Base-by-base conservation (phyloP, 2,329 filamentous ascomycete genomes). In the Leptodontidium sp. region DNA sequence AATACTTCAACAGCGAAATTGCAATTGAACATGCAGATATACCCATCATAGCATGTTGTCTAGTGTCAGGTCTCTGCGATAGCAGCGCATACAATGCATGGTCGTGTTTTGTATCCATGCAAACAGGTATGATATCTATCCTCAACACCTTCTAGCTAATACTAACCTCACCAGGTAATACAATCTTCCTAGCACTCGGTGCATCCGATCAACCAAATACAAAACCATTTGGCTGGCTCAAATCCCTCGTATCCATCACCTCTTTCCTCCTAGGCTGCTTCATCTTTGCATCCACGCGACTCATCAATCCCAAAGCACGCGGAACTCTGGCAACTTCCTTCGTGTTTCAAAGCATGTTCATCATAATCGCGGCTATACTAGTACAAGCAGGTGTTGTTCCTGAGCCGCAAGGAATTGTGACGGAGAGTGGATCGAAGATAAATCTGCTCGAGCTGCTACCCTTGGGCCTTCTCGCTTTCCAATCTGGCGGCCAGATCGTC, bases 401-500 rank as follows among this genome's bases (percentile, higher is more conserved):
- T 7, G 81, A 83, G 59, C 82, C 83, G n/a, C 74, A 77, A 14
- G 75, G 78, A 15, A 66, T 77, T 5, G 72, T 71, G 15, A 47
- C 73, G 64, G 67, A 75, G 17, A 69, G 74, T 17, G 72, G 72
- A 6, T 57, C 50, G 24, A 75, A 77, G 67, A 66, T 79, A 47
- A 74, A 81, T 55, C 81, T 83, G 66, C 80, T 82, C 40, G 80
- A 81, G 15, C 78, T 87, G 45, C 75, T 85, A 0, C 80, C 81
- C 1, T 77, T 87, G 9, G 80, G 77, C 0, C 80, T 85, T 38
- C 78, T 89, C 1, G 85, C 85, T 2, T 93, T 95, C 75, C 92
- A 95, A 81, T 90, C 88, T 71, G 91, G 90, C 65, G 93, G 92
- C 0, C 92, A 95, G 78, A 91, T 92, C 0, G 89, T 94, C n/a